These are phyloP conservation scores for Pestalotiopsis sp. DNA, from an alignment of 2,329 filamentous ascomycete genomes.

Conservation along the genomic window DNA sequence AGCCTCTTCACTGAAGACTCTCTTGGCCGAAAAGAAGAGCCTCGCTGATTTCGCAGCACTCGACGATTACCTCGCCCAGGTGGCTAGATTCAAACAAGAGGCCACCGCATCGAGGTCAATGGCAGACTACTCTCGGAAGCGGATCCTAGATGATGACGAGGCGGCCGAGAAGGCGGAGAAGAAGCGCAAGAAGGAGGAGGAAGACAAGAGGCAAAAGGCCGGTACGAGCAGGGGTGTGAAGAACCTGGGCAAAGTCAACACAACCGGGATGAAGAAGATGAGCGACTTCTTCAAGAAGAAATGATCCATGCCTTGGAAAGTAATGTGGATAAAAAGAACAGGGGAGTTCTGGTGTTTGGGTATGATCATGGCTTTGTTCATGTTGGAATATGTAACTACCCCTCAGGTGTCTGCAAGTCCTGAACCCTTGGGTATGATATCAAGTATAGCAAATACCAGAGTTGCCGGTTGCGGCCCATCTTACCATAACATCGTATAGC, in stretches of 20 bases:
- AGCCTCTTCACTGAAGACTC: slow-evolving; percentile 39
- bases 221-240: slow-evolving; percentile 73
- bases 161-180: slow-evolving; percentile 70
- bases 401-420: not conserved
- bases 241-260: slow-evolving; percentile 87
- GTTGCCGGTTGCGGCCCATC: not conserved
- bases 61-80: slow-evolving; percentile 64
- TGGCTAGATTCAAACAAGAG: slow-evolving; percentile 70
- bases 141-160: slow-evolving; percentile 65
- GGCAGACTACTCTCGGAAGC: slow-evolving; percentile 71
- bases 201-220: slow-evolving; percentile 81
- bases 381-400: not conserved
- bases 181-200: slow-evolving; percentile 83
- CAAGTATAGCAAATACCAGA: not conserved
- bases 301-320: not conserved
- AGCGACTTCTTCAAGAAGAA: slow-evolving; percentile 88
- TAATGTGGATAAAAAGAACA: not conserved
- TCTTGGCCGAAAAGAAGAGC: slow-evolving; percentile 33
- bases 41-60: slow-evolving; percentile 68
- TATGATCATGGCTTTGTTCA: slow-evolving; percentile 12
- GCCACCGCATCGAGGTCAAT: slow-evolving; percentile 67
- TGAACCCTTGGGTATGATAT: not conserved
- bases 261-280: slow-evolving; percentile 93
- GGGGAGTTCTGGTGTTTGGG: slow-evolving; percentile 4
- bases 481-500: not conserved